Percentiles rank a stretch among this genome's conserved stretches.
phyloP scores from a whole-genome alignment of 805 yeast genomes.

The Ogataea nonfermentans region DNA sequence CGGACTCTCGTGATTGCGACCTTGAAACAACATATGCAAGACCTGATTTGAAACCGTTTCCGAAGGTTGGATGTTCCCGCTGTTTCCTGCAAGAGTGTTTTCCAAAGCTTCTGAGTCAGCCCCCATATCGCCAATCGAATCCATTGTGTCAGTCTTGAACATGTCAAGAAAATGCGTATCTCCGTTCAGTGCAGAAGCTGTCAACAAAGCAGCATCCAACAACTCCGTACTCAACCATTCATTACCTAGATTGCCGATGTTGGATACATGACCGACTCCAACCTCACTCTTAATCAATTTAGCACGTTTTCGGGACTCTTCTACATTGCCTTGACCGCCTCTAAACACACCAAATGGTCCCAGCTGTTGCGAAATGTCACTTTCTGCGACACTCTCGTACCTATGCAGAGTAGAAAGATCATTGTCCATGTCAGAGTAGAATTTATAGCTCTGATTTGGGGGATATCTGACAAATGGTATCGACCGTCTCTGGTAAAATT shows the following conservation, averaged over 20 bases:
- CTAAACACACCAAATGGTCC: slow-evolving; percentile 88
- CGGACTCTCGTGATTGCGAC: slow-evolving; percentile 30
- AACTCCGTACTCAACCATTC: slow-evolving; percentile 73
- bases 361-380: slow-evolving; percentile 32
- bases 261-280: slow-evolving; percentile 9
- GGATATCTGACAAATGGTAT: slow-evolving; percentile 76
- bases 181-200: slow-evolving; percentile 69
- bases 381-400: slow-evolving; percentile 37
- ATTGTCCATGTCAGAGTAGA: slow-evolving; percentile 81
- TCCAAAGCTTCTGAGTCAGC: not conserved
- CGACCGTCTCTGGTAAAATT: slow-evolving; percentile 64
- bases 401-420: slow-evolving; percentile 59
- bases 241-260: slow-evolving; percentile 39
- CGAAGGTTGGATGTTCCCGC: slow-evolving; percentile 8
- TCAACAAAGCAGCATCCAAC: slow-evolving; percentile 66
- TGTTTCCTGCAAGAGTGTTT: not conserved
- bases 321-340: slow-evolving; percentile 30
- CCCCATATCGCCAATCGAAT: slow-evolving; percentile 11
- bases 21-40: slow-evolving; percentile 52
- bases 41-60: slow-evolving; percentile 42
- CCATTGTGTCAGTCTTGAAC: slow-evolving; percentile 35
- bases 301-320: slow-evolving; percentile 17
- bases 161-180: slow-evolving; percentile 58
- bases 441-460: slow-evolving; percentile 51
- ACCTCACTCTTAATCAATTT: slow-evolving; percentile 16